Evolutionary conservation across 2,329 filamentous ascomycete genomes (phyloP).

Genomic region (Chaetomium olivaceum): DNA sequence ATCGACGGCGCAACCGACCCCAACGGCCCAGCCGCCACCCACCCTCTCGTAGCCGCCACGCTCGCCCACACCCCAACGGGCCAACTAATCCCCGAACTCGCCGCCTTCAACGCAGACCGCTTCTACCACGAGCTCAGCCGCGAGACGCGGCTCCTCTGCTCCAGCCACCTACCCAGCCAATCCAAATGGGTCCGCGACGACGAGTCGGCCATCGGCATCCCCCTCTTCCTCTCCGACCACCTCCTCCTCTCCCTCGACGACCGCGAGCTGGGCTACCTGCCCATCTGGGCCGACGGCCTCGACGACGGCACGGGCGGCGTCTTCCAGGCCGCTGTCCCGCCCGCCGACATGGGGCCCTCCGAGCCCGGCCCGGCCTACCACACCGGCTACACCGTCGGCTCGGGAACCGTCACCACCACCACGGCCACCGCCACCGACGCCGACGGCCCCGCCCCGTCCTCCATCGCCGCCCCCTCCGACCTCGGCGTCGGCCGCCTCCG

Average conservation of each 20-base stretch:
- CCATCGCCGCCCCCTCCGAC: slow-evolving; percentile 41
- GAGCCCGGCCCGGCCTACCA: slow-evolving; percentile 51
- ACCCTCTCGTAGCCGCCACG: not conserved
- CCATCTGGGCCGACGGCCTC: slow-evolving; percentile 63
- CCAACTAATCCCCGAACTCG: not conserved
- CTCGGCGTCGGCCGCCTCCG: slow-evolving; percentile 40
- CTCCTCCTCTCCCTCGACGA: slow-evolving; percentile 55
- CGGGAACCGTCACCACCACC: slow-evolving; percentile 27
- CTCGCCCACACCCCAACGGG: not conserved
- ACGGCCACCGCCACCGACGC: slow-evolving; percentile 33
- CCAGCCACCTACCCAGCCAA: not conserved
- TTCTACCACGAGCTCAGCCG: slow-evolving; percentile 19
- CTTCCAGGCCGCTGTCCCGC: slow-evolving; percentile 46
- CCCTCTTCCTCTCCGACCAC: slow-evolving; percentile 44
- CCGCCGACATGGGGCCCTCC: slow-evolving; percentile 46
- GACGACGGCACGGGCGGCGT: slow-evolving; percentile 55
- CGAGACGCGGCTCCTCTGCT: not conserved
- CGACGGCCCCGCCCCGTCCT: slow-evolving; percentile 34
- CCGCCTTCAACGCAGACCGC: not conserved
- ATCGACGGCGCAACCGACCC: not conserved
- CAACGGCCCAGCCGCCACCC: not conserved
- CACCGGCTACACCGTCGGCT: slow-evolving; percentile 44
- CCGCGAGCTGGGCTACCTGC: slow-evolving; percentile 62
- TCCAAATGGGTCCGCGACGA: no score
- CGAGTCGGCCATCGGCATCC: slow-evolving; percentile 37